Evolutionary conservation across 257 asterid genomes (phyloP).

Genomic region (Rubia yunnanensis): DNA sequence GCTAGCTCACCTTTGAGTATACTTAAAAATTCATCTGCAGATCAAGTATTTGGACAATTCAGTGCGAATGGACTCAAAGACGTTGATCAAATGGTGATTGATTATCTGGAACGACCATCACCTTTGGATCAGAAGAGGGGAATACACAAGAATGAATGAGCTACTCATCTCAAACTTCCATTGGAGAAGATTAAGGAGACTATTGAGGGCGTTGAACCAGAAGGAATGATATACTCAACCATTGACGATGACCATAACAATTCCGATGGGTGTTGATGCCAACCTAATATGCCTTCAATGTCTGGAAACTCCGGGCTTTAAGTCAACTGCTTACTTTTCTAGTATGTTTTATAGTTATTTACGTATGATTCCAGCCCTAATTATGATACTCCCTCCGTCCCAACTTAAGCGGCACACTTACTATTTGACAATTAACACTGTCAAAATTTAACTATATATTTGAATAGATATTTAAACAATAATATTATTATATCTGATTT

Average conservation of each 20-base stretch:
- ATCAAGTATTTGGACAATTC: slow-evolving; percentile 55
- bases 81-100: slow-evolving; percentile 58
- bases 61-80: slow-evolving; percentile 58
- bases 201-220: slow-evolving; percentile 49
- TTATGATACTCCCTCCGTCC: no score
- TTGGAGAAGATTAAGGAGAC: slow-evolving; percentile 52
- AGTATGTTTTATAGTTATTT: background rate
- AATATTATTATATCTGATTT: no score
- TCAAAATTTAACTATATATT: no score
- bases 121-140: slow-evolving; percentile 57
- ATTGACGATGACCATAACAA: slow-evolving; percentile 79
- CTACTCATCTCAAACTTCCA: slow-evolving; percentile 53
- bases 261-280: slow-evolving; percentile 24
- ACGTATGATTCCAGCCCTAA: background rate
- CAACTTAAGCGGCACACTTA: no score
- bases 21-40: slow-evolving; percentile 26
- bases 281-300: background rate
- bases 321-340: background rate
- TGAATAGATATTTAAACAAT: no score
- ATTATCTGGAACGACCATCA: slow-evolving; percentile 54
- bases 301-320: background rate
- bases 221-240: slow-evolving; percentile 70
- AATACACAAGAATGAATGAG: slow-evolving; percentile 55
- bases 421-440: no score
- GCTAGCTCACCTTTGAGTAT: slow-evolving; percentile 24